phyloP scores from a whole-genome alignment of 768 basidiomycete genomes.

The Guyanaporus albipodus region DNA sequence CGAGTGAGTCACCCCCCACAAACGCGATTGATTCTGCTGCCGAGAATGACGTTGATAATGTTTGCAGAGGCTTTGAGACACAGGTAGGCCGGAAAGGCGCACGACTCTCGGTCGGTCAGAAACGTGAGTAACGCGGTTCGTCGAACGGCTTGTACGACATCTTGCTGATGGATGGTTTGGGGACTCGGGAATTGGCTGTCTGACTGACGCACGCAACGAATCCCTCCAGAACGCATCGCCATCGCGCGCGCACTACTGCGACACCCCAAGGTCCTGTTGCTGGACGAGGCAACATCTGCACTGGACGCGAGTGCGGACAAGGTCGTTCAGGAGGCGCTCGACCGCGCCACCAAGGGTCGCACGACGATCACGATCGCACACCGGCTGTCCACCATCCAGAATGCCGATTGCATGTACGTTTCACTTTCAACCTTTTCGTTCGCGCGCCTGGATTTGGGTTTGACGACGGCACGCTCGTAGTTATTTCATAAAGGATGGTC shows the following conservation, averaged over 20 bases:
- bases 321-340: conserved; percentile 92
- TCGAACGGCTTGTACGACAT: no score
- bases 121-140: conserved; percentile 49
- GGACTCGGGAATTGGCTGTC: no score
- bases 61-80: conserved; percentile 77
- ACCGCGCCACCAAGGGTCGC: conserved; percentile 86
- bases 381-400: conserved; percentile 88
- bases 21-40: background rate
- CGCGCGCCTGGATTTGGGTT: no score
- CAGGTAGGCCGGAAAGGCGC: conserved; percentile 89
- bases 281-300: conserved; percentile 90
- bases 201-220: no score
- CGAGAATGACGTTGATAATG: no score
- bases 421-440: no score
- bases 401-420: conserved; percentile 83
- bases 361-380: conserved; percentile 97
- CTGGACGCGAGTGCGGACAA: conserved; percentile 90
- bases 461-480: no score
- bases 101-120: conserved; percentile 86
- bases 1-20: conserved; percentile 46
- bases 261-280: conserved; percentile 81
- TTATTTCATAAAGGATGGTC: conserved; percentile 87
- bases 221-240: conserved; percentile 66
- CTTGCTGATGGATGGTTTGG: no score
- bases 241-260: conserved; percentile 88